phyloP scores from a whole-genome alignment of 306 rosid species.

The Citrullus amarus region DNA sequence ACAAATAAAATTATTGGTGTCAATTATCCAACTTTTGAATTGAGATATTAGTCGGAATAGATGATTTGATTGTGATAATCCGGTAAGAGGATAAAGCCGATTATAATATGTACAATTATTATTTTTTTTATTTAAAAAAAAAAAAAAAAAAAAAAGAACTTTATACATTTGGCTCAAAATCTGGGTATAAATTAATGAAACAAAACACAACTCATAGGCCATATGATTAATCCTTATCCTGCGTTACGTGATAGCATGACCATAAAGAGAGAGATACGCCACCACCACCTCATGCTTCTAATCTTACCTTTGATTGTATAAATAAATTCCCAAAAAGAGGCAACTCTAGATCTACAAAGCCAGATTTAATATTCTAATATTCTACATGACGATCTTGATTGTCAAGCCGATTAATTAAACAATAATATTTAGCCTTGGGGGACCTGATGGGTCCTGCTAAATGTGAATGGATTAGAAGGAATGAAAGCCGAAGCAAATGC shows the following conservation, averaged over 20 bases:
- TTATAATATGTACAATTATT: background rate
- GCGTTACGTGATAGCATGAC: background rate
- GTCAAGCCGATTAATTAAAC: background rate
- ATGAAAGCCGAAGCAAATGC: background rate
- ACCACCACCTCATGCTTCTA: background rate
- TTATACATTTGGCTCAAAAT: background rate
- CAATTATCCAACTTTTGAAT: background rate
- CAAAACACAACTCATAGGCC: background rate
- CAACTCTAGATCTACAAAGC: no score
- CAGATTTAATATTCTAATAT: background rate
- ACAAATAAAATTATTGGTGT: background rate
- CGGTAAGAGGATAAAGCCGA: background rate
- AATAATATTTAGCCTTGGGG: background rate
- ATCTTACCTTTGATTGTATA: background rate
- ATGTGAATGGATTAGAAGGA: background rate
- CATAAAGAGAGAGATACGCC: background rate
- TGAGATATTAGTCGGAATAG: background rate
- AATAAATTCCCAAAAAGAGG: background rate
- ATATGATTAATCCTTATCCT: background rate
- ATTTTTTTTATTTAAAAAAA: background rate
- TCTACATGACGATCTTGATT: background rate
- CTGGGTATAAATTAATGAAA: background rate
- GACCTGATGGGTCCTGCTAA: background rate
- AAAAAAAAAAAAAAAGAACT: background rate
- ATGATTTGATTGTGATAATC: background rate